Evolutionary conservation across 1,139 yeast species (phyloP), one percentile per base, ranked within the genome.

Genomic region (Nadsonia commutata): DNA sequence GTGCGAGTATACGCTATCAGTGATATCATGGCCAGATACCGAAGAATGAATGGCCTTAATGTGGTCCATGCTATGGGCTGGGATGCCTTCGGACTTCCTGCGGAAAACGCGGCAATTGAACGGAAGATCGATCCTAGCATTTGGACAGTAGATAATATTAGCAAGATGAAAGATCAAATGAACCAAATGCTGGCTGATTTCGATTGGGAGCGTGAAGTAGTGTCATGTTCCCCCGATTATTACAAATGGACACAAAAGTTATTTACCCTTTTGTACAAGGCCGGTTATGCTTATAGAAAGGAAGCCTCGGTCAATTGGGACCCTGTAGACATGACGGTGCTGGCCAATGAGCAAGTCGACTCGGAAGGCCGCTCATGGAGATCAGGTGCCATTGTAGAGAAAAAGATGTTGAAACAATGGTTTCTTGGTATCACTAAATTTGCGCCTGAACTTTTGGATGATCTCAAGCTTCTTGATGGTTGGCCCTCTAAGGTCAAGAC

Each of bases 41-140:
- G 84, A 52, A 67, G 93, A 49, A 71, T 83, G 63, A 74, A 72
- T 45, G 96, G 95, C 0, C 74, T 70, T 50, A 66, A 78, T 38
- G 95, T 88, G 17, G 70, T 88, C 4, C 95, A 90, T 58, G 96
- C 98, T 0, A 88, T 90, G 94, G 98, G 98, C 0, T 90, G 97
- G 96, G 98, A 90, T 66, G 95, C 97, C 0, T 90, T 90, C 67
- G 98, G 98, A 0, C 67, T 90, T 37, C 98, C 98, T 0, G 98
- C 98, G 0, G 98, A 90, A 58, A 90, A 90, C 61, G 98, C 98
- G 0, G 98, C 98, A 0, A 78, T 84, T 23, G 95, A 88, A 57
- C 66, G 94, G 49, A 78, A 78, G 0, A 70, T 83, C 16, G 77
- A 76, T 50, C 96, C 98, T 0, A 74, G 76, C 0, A 70, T 63